Evolutionary conservation across 495 filamentous ascomycete species (phyloP), one percentile per base, ranked within the genome.

Genomic region (Lichenothelia convexa): DNA sequence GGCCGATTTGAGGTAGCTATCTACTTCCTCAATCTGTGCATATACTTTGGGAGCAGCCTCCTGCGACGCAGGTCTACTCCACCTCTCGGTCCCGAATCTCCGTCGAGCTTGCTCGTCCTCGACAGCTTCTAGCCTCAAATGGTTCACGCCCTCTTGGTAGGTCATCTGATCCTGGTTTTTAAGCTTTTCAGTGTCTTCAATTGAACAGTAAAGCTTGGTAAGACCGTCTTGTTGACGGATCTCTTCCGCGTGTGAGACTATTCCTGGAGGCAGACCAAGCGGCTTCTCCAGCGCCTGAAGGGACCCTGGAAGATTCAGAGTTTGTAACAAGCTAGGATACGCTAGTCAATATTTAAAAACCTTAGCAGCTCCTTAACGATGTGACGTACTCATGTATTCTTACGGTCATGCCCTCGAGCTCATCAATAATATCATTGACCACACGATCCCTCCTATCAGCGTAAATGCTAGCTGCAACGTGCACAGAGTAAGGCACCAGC

Each of bases 211-310:
- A 3, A 97, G 54, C 13, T 75, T 64, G 41, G 75, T 68, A 15
- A 87, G 54, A 0, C 87, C 87, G 49, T 91, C 82, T 45, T 84
- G 80, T 50, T 95, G 87, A n/a, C 81, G 69, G 34, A 97, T 76
- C 48, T 95, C 89, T 46, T 97, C 91, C 6, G 89, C 89, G 48
- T 94, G 89, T 8, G 85, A 76, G 6, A 80, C 67, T 3, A 97
- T 56, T 0, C 69, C 76, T 5, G 80, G 78, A 1, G 89, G 89
- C n/a, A 97, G 57, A 0, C 89, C 89, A 0, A 97, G 67, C 0
- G 89, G 87, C 48, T 93, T 97, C 45, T 97, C 89, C 0, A 97
- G 64, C 0, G 91, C 89, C 51, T 95, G 91, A 2, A 97, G 58
- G 1, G 86, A 93, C 1, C 89, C 89, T 0, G 89, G 89, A 0